Evolutionary conservation across 1,284 basidiomycete genomes (phyloP).

Genomic region (Xerocomus amazonicus): DNA sequence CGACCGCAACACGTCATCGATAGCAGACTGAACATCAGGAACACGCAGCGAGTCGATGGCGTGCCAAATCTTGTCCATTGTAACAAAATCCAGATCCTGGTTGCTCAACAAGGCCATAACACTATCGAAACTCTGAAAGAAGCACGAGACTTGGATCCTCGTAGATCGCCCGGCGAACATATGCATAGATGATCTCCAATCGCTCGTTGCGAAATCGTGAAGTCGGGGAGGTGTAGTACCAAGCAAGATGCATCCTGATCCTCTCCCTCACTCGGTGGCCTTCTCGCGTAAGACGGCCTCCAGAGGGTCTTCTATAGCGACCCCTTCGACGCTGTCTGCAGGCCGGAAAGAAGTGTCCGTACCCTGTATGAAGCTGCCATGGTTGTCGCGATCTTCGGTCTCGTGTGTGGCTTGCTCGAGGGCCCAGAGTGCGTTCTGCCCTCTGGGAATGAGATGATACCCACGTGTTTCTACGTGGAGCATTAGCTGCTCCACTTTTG

Average conservation of each 20-base stretch:
- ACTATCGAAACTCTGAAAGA: slow-evolving; percentile 31
- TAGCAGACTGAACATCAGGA: slow-evolving; percentile 28
- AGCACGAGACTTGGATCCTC: slow-evolving; percentile 35
- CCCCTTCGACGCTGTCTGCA: slow-evolving; percentile 13
- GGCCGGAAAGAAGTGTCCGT: slow-evolving; percentile 8
- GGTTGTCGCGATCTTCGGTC: slow-evolving; percentile 23
- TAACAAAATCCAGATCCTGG: slow-evolving; percentile 27
- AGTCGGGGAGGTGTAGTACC: slow-evolving; percentile 28
- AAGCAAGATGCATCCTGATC: slow-evolving; percentile 31
- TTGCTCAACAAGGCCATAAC: slow-evolving; percentile 31
- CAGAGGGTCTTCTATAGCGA: slow-evolving; percentile 31
- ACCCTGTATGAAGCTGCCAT: slow-evolving; percentile 16
- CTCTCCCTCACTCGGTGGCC: slow-evolving; percentile 27
- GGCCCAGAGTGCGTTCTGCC: slow-evolving; percentile 36
- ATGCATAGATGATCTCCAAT: slow-evolving; percentile 32
- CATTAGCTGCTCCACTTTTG: slow-evolving; percentile 29
- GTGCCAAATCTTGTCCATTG: slow-evolving; percentile 35
- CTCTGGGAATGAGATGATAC: slow-evolving; percentile 31
- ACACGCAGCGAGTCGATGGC: slow-evolving; percentile 28
- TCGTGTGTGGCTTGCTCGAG: slow-evolving; percentile 20
- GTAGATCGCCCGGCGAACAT: slow-evolving; percentile 35
- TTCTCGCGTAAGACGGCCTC: slow-evolving; percentile 35
- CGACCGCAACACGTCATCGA: slow-evolving; percentile 32
- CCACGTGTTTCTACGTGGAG: slow-evolving; percentile 31
- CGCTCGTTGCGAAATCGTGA: slow-evolving; percentile 33